Evolutionary conservation across 192 early-diverging fungal genomes (phyloP).

Genomic region (Coemansia sp.): DNA sequence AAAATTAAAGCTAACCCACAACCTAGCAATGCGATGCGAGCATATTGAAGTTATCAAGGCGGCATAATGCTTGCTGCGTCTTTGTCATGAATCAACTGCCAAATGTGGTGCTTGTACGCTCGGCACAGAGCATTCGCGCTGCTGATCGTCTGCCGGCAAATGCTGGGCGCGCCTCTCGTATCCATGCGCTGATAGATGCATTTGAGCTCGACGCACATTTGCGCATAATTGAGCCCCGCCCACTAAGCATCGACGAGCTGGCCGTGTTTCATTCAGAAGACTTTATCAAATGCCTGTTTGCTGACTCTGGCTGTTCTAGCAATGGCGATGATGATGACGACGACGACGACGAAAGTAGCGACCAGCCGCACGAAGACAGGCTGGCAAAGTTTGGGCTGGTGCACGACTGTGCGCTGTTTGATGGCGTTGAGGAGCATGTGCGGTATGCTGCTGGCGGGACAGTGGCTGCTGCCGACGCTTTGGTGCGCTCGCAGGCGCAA

Average conservation of each 20-base stretch:
- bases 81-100: too few relatives aligned
- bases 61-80: too few relatives aligned
- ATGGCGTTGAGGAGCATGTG: constrained; percentile 29
- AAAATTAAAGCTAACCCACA: too few relatives aligned
- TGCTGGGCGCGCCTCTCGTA: constrained; percentile 28
- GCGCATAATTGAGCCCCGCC: constrained; percentile 15
- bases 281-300: constrained; percentile 28
- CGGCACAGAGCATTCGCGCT: constrained; percentile 25
- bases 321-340: not conserved
- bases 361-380: not conserved
- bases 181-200: constrained; percentile 48
- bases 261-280: constrained; percentile 31
- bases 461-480: constrained; percentile 24
- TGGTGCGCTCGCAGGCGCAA: constrained; percentile 13
- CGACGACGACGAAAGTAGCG: not conserved
- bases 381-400: constrained; percentile 34
- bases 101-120: constrained; percentile 28
- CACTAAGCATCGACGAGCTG: constrained; percentile 24
- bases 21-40: too few relatives aligned
- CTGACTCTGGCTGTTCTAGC: not conserved
- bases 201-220: constrained; percentile 18
- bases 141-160: constrained; percentile 49
- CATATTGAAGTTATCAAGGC: too few relatives aligned
- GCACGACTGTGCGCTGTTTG: constrained; percentile 44
- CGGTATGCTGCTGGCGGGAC: constrained; percentile 46